Percentiles rank a stretch among this genome's conserved stretches.
Conservation (phyloP, 176 grass and related monocot species). For the Phoenix roebelenii region DNA sequence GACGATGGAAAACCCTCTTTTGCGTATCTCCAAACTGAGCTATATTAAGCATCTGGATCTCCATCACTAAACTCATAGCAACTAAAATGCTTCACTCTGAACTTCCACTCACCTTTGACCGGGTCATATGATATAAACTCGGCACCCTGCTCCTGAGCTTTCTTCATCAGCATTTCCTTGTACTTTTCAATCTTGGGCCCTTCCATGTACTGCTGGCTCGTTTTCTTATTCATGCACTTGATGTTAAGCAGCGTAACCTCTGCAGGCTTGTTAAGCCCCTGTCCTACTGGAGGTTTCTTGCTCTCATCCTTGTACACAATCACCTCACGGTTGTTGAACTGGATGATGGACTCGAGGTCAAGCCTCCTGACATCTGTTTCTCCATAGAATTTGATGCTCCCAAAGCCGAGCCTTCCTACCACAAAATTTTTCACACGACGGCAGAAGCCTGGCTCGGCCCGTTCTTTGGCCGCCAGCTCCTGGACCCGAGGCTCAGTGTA, state of each 20-base stretch:
- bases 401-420: conserved; percentile 58
- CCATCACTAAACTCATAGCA: conserved; percentile 4
- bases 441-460: conserved; percentile 57
- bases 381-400: conserved; percentile 69
- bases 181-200: conserved; percentile 52
- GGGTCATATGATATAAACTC: conserved; percentile 57
- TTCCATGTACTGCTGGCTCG: conserved; percentile 29
- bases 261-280: conserved; percentile 75
- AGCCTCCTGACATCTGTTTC: conserved; percentile 67
- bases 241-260: conserved; percentile 80
- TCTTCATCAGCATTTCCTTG: conserved; percentile 56
- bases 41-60: too few relatives aligned
- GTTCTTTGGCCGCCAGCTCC: conserved; percentile 80
- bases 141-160: conserved; percentile 56
- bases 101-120: conserved; percentile 76
- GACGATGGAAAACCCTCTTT: too few relatives aligned
- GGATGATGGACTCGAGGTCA: conserved; percentile 54
- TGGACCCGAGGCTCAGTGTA: conserved; percentile 58
- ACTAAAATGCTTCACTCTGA: conserved; percentile 73
- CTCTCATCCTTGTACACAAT: conserved; percentile 72
- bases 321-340: conserved; percentile 84
- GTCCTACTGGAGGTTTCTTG: conserved; percentile 65
- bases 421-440: conserved; percentile 54
- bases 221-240: conserved; percentile 75
- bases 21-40: too few relatives aligned